Base-by-base conservation (phyloP, 2,329 filamentous ascomycete genomes). In the Paracorniculantispora psalliotae region DNA sequence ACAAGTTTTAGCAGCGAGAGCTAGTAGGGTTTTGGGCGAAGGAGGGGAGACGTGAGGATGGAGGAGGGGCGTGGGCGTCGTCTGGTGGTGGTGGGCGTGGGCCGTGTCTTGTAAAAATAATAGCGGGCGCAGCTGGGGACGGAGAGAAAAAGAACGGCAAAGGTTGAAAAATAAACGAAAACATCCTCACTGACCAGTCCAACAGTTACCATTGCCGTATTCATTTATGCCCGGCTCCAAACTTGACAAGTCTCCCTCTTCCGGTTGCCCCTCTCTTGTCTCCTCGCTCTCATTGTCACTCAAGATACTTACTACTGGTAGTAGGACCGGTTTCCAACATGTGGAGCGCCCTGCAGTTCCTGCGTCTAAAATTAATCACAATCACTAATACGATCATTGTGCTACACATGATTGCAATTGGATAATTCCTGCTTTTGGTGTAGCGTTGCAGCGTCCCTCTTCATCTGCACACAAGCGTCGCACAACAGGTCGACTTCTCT, bases 301-400 rank as follows among this genome's bases (percentile, higher is more conserved):
- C 12, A 43, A 25, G 17, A 43, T 25, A n/a, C 30, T 23, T 43
- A 4, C 37, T 39, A n/a, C n/a, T n/a, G n/a, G n/a, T n/a, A n/a
- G n/a, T n/a, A 47, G 41, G 48, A 33, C 35, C 53, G 13, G 25
- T 9, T 8, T 48, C 12, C 53, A 28, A 56, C 53, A 21, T 56
- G 53, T 44, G 23, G 21, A 48, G 37, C 1, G 28, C 30, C 37
- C 41, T 48, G 30, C 44, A 47, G 43, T 17, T 28, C 44, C 53
- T 57, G 54, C 54, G 47, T 49, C 33, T 5, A 49, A 10, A 19
- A 30, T 26, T 13, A 49, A 49, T 57, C 54, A 41, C 44, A 49
- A 43, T 41, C 46, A 43, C 13, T 10, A 55, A 37, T 37, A 47
- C 2, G 9, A 25, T 4, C 2, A 25, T 10, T 30, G 19, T 33